Percentiles rank a stretch among this genome's conserved stretches.
These are phyloP conservation scores for Auriscalpium orientale DNA, from an alignment of 768 basidiomycete species.

Conservation along the genomic window DNA sequence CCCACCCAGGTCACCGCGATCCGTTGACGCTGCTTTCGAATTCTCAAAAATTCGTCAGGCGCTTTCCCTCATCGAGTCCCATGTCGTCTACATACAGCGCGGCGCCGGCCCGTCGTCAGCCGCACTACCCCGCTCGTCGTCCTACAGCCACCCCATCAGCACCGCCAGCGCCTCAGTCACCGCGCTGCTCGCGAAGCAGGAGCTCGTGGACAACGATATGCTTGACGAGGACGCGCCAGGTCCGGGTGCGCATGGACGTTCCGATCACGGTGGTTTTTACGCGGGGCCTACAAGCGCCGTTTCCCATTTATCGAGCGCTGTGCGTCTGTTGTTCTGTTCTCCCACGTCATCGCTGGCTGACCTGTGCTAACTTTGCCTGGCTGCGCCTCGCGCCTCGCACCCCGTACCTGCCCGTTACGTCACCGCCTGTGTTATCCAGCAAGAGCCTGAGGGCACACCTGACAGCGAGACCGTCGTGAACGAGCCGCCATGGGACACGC, in stretches of 20 bases:
- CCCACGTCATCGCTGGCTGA: constrained; percentile 27
- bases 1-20: constrained; percentile 24
- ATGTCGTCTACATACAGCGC: constrained; percentile 31
- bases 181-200: not conserved
- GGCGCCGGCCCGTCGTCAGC: constrained; percentile 7
- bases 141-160: constrained; percentile 13
- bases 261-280: constrained; percentile 62
- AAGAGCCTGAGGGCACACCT: not conserved
- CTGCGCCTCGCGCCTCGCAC: too few species aligned
- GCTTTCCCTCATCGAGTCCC: constrained; percentile 57
- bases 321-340: constrained; percentile 25
- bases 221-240: constrained; percentile 37
- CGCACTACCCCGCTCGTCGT: constrained; percentile 17
- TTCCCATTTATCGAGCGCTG: constrained; percentile 54
- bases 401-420: too few species aligned
- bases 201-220: constrained; percentile 22
- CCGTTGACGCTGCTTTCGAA: constrained; percentile 55
- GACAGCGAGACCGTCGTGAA: not conserved
- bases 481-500: constrained; percentile 32
- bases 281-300: constrained; percentile 74
- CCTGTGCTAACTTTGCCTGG: constrained; percentile 19
- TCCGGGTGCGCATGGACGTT: constrained; percentile 63
- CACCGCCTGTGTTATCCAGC: too few species aligned
- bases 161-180: constrained; percentile 20
- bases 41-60: constrained; percentile 64